These are phyloP conservation scores for Talaromyces stipitatus DNA, from an alignment of 495 filamentous ascomycete genomes.

Conservation along the genomic window DNA sequence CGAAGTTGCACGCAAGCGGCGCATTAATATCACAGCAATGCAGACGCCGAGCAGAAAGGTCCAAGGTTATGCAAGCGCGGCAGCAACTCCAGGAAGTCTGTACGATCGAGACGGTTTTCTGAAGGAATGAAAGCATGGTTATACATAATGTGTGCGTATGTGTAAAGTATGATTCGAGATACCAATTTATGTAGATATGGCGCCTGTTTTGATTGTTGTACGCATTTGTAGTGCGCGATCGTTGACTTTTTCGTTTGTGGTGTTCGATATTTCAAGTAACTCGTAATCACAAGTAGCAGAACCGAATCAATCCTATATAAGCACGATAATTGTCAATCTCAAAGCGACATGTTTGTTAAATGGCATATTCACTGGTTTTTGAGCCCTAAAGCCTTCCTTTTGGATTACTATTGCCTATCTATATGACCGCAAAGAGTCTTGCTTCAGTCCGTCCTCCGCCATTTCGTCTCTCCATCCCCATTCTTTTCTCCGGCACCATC, in stretches of 20 bases:
- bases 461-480: constrained; percentile 48
- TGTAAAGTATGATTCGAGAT: constrained; percentile 6
- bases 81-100: constrained; percentile 34
- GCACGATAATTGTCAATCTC: neutral
- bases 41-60: neutral
- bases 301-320: neutral
- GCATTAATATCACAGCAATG: neutral
- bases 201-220: constrained; percentile 7
- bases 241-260: neutral
- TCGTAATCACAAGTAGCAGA: neutral
- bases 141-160: constrained; percentile 6
- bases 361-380: neutral
- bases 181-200: constrained; percentile 11
- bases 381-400: neutral
- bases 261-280: neutral
- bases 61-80: constrained; percentile 8
- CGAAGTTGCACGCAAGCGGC: neutral
- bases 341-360: neutral
- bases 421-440: neutral
- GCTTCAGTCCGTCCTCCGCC: constrained; percentile 49
- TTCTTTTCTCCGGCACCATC: constrained; percentile 22
- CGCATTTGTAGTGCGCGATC: neutral
- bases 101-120: constrained; percentile 45
- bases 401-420: neutral
- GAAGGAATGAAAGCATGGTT: constrained; percentile 23